Base-by-base conservation (phyloP, 192 early-diverging fungal genomes). In the Rhizophagus sp. region DNA sequence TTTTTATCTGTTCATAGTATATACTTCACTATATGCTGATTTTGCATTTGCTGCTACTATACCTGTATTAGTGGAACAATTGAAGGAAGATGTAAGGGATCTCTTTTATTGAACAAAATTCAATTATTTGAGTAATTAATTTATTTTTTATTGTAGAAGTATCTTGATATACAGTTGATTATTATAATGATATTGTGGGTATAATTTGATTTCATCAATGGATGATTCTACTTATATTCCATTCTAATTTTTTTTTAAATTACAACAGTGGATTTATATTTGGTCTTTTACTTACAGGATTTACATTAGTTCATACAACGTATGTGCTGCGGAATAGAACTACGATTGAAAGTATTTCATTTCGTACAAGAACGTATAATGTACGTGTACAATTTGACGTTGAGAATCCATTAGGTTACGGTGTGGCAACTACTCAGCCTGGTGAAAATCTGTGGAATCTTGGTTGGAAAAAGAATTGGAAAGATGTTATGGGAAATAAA, bases 261-360 rank as follows among this genome's bases (percentile, higher is more conserved):
- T 47, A 12, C 44, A 47, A 47, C 9, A 79, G 77, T 11, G 77
- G 30, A 17, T 79, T 82, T 1, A 33, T 90, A 0, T 84, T 90
- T 78, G 85, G 82, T 4, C 49, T 89, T 22, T 82, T 90, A 22
- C 78, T 89, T 52, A 76, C 89, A 0, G 82, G 88, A 1, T 89
- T 90, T 67, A 89, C 86, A 9, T 44, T 74, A 1, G 86, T 86
- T 19, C 89, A 90, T 76, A 88, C 86, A 15, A 66, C 67, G 19
- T 83, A 87, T 67, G 66, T 90, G 25, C 74, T 87, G 10, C 81
- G 82, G 22, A 90, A 90, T 62, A 82, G 86, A 44, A 90, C 89
- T 2, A 90, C 89, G 1, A 89, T 90, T 34, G 89, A 90, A 49
- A 36, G 52, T 62, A 67, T 66, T 41, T 34, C 44, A 78, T 41